These are phyloP conservation scores for Solanum sparsipilum DNA, from an alignment of 257 asterid species.

Conservation along the genomic window DNA sequence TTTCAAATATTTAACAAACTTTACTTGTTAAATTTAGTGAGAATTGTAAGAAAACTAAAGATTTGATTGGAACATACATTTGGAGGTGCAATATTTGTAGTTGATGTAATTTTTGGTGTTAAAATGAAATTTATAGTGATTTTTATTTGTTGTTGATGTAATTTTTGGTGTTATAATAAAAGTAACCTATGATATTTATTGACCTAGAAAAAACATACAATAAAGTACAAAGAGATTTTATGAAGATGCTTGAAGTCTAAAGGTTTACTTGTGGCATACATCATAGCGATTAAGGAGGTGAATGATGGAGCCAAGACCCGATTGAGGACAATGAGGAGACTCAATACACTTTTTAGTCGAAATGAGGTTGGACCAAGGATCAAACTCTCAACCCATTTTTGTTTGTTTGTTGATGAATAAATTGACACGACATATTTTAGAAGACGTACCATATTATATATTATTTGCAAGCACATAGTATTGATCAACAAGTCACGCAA, in stretches of 20 bases:
- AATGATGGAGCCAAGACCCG: background rate
- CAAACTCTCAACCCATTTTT: background rate
- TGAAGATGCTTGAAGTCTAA: background rate
- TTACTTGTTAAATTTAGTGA: background rate
- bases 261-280: background rate
- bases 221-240: background rate
- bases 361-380: background rate
- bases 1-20: background rate
- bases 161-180: too few relatives aligned
- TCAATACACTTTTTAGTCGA: background rate
- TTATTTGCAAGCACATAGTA: background rate
- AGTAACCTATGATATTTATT: too few relatives aligned
- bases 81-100: background rate
- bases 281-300: background rate
- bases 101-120: too few relatives aligned
- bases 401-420: background rate
- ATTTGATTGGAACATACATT: background rate
- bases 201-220: background rate
- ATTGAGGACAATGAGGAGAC: background rate
- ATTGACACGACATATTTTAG: background rate
- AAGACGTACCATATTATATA: accelerated
- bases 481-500: background rate
- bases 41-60: background rate
- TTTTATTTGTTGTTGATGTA: too few relatives aligned
- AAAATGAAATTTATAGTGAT: too few relatives aligned